phyloP scores from a whole-genome alignment of 805 yeast genomes.

The Saturnispora serradocipensis region DNA sequence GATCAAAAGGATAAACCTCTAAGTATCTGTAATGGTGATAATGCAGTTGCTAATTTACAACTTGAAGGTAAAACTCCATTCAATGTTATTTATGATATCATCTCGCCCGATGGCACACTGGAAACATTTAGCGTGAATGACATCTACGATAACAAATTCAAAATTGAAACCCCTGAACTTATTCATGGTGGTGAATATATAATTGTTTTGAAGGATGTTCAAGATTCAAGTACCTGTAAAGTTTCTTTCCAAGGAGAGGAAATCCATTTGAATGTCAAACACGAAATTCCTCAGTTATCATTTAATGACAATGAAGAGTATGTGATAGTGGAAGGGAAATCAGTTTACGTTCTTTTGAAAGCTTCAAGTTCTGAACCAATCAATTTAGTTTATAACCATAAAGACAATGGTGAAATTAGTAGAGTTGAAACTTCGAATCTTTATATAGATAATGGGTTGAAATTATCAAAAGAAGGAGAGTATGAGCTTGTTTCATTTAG shows the following conservation, averaged over 20 bases:
- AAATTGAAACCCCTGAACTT: slow-evolving; percentile 47
- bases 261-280: slow-evolving; percentile 56
- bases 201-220: slow-evolving; percentile 51
- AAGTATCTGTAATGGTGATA: slow-evolving; percentile 25
- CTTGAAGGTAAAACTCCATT: slow-evolving; percentile 81
- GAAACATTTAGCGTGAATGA: slow-evolving; percentile 33
- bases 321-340: slow-evolving; percentile 54
- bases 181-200: slow-evolving; percentile 65
- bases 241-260: slow-evolving; percentile 62
- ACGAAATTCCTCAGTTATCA: slow-evolving; percentile 49
- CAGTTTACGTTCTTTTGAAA: slow-evolving; percentile 44
- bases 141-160: slow-evolving; percentile 29
- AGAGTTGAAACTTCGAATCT: slow-evolving; percentile 10
- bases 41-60: slow-evolving; percentile 40
- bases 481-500: slow-evolving; percentile 32
- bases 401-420: slow-evolving; percentile 15
- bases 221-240: slow-evolving; percentile 70
- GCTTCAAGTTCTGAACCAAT: slow-evolving; percentile 22
- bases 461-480: slow-evolving; percentile 33
- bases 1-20: slow-evolving; percentile 14
- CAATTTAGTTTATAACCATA: slow-evolving; percentile 27
- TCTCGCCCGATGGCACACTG: slow-evolving; percentile 44
- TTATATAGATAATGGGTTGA: slow-evolving; percentile 22
- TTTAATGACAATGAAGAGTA: slow-evolving; percentile 25
- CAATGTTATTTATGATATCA: slow-evolving; percentile 55